A percentile compares a stretch with the other conserved stretches of the same genome.
These are phyloP conservation scores for Angophora floribunda DNA, from an alignment of 345 rosid species.

Conservation along the genomic window DNA sequence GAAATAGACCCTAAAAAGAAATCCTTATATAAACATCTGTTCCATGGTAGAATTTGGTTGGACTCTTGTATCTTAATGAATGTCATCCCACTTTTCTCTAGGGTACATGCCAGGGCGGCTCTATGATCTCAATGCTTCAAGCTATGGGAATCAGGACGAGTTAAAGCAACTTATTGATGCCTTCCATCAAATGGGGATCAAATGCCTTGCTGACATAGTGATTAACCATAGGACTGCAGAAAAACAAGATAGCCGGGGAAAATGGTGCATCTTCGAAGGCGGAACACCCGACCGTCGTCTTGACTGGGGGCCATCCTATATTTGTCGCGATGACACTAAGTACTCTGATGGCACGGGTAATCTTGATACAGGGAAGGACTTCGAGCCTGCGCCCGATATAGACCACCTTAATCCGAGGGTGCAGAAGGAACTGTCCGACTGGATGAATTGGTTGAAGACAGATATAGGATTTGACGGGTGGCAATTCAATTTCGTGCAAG, in stretches of 20 bases:
- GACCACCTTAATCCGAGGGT: slow-evolving; percentile 70
- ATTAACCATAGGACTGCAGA: slow-evolving; percentile 84
- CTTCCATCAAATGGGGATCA: slow-evolving; percentile 45
- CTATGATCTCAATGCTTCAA: slow-evolving; percentile 65
- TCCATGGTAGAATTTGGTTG: background rate
- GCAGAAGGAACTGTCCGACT: slow-evolving; percentile 59
- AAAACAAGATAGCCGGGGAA: slow-evolving; percentile 53
- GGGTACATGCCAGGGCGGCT: slow-evolving; percentile 92
- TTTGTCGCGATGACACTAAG: slow-evolving; percentile 39
- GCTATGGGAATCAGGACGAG: slow-evolving; percentile 50
- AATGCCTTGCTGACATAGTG: slow-evolving; percentile 73
- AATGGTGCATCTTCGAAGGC: slow-evolving; percentile 70
- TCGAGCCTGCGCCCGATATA: slow-evolving; percentile 59
- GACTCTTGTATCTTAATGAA: background rate
- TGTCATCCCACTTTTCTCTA: background rate
- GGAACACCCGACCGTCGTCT: slow-evolving; percentile 71
- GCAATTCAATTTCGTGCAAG: slow-evolving; percentile 66
- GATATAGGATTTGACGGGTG: slow-evolving; percentile 75
- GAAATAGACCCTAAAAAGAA: background rate
- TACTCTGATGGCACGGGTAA: slow-evolving; percentile 64
- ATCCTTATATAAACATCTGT: background rate
- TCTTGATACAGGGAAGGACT: slow-evolving; percentile 51
- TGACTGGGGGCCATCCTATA: slow-evolving; percentile 79
- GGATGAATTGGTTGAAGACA: slow-evolving; percentile 88
- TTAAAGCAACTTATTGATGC: slow-evolving; percentile 43